phyloP scores from a whole-genome alignment of 257 asterid species.

The Cordia subcordata region DNA sequence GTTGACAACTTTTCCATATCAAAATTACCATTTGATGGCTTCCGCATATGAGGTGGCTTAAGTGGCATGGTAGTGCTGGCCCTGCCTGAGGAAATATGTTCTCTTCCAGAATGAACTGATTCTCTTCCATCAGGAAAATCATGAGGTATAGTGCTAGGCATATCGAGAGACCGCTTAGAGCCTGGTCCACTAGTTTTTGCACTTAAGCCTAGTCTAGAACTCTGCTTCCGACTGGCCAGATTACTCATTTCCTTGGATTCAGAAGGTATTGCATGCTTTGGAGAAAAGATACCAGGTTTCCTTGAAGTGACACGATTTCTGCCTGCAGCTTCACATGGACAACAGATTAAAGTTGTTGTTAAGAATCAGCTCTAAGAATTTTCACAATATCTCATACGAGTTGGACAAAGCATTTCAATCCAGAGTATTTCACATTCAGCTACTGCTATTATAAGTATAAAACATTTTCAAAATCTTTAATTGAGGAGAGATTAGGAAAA shows the following conservation, averaged over 20 bases:
- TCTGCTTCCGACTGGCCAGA: constrained; percentile 54
- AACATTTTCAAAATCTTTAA: too few relatives aligned
- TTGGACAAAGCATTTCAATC: neutral
- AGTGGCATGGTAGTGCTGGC: constrained; percentile 34
- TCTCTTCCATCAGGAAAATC: constrained; percentile 52
- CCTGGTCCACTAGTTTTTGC: constrained; percentile 40
- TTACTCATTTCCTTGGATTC: constrained; percentile 47
- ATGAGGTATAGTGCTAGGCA: constrained; percentile 67
- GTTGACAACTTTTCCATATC: constrained; percentile 65
- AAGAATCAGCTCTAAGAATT: too few relatives aligned
- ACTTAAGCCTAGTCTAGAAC: constrained; percentile 34
- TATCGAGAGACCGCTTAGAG: constrained; percentile 44
- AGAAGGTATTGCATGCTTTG: constrained; percentile 40
- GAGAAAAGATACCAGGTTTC: constrained; percentile 36
- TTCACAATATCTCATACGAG: neutral
- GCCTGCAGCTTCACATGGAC: constrained; percentile 59
- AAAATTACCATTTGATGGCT: constrained; percentile 48
- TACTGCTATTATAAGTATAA: too few relatives aligned
- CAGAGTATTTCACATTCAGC: too few relatives aligned
- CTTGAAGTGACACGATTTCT: constrained; percentile 47
- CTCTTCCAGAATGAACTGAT: constrained; percentile 56
- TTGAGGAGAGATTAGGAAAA: too few relatives aligned
- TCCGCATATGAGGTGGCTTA: constrained; percentile 48
- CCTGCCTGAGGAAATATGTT: constrained; percentile 42
- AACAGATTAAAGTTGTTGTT: neutral